Evolutionary conservation across 2,329 filamentous ascomycete species (phyloP).

Genomic region (Thielaviopsis punctulata): DNA sequence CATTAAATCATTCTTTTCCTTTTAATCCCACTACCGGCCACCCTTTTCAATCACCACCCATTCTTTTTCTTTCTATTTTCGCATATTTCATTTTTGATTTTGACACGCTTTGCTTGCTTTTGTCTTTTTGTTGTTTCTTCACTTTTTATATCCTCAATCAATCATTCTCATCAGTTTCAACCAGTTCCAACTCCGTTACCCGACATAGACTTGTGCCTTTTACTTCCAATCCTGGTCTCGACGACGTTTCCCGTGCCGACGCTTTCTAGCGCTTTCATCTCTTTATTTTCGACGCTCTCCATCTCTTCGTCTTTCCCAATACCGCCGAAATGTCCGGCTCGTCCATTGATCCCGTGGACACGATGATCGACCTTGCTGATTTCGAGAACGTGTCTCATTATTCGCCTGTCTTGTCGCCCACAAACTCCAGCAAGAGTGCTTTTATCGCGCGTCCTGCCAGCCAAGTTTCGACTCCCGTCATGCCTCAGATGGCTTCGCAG

Average conservation of each 20-base stretch:
- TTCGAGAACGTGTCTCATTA: slow-evolving; percentile 44
- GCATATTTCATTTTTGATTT: neutral
- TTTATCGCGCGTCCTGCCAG: slow-evolving; percentile 34
- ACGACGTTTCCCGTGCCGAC: neutral
- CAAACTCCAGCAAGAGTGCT: slow-evolving; percentile 33
- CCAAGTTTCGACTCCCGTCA: slow-evolving; percentile 36
- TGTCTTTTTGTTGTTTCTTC: neutral
- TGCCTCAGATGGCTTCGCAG: slow-evolving; percentile 34
- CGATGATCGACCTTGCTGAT: slow-evolving; percentile 41
- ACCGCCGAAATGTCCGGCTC: slow-evolving; percentile 19
- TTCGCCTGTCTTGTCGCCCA: slow-evolving; percentile 42
- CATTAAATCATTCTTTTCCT: neutral
- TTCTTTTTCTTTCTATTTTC: neutral
- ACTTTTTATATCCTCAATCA: neutral
- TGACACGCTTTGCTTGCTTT: neutral
- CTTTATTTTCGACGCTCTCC: neutral
- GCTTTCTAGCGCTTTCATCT: neutral
- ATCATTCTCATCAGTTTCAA: neutral
- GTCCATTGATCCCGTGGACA: slow-evolving; percentile 36
- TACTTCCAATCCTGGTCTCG: neutral
- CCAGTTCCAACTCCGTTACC: neutral
- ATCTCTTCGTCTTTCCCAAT: neutral
- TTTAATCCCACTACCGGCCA: neutral
- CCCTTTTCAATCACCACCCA: neutral
- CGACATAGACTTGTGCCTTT: neutral